Evolutionary conservation across 2,329 filamentous ascomycete species (phyloP).

Genomic region (Fusarium odoratissimum): DNA sequence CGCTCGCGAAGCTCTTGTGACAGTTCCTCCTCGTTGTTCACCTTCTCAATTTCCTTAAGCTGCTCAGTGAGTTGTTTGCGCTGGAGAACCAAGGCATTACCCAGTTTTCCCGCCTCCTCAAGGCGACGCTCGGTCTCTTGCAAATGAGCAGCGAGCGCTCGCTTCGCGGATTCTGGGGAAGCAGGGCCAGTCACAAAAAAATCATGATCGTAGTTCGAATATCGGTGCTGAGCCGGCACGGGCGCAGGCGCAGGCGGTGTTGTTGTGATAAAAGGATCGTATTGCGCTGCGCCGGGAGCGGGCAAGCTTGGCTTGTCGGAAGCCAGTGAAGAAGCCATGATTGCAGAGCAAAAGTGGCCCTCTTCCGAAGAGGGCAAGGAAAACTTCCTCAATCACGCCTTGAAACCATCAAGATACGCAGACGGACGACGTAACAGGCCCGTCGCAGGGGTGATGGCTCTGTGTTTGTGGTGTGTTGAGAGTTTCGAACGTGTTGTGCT

Average conservation of each 20-base stretch:
- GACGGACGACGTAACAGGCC: constrained; percentile 43
- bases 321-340: constrained; percentile 58
- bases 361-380: constrained; percentile 30
- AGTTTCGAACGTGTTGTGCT: constrained; percentile 37
- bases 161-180: constrained; percentile 84
- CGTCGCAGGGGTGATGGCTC: constrained; percentile 39
- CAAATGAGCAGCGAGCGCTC: constrained; percentile 89
- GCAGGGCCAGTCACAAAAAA: constrained; percentile 81
- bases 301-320: constrained; percentile 57
- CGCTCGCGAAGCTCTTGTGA: constrained; percentile 84
- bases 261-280: constrained; percentile 69
- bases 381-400: constrained; percentile 42
- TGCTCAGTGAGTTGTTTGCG: constrained; percentile 84
- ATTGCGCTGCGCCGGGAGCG: constrained; percentile 50
- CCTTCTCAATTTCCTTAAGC: constrained; percentile 84
- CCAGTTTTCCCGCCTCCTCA: constrained; percentile 89
- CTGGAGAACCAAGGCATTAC: constrained; percentile 88
- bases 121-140: constrained; percentile 92
- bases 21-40: constrained; percentile 81
- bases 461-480: constrained; percentile 25
- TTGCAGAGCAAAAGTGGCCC: constrained; percentile 42
- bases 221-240: constrained; percentile 70
- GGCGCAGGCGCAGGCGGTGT: constrained; percentile 51
- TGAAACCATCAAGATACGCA: constrained; percentile 46
- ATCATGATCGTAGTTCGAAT: constrained; percentile 84